These are phyloP conservation scores for Aureoboletus auriporus DNA, from an alignment of 768 basidiomycete species.

Conservation along the genomic window DNA sequence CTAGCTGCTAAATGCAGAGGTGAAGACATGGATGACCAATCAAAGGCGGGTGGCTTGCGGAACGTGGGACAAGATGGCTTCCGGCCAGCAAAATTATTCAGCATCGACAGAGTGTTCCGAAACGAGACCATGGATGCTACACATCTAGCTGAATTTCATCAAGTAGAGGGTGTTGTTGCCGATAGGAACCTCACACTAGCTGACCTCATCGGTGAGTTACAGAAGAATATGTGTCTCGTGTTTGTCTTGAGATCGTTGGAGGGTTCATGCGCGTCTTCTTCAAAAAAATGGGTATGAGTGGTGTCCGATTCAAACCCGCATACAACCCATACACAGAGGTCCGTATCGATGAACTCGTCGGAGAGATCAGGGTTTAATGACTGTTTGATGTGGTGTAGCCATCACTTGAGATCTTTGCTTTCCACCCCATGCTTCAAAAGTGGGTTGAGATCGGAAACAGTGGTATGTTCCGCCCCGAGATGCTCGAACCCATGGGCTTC, in stretches of 20 bases:
- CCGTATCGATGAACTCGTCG: not conserved
- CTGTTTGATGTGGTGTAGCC: conserved; percentile 47
- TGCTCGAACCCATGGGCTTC: conserved; percentile 98
- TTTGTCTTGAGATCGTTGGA: conserved; percentile 24
- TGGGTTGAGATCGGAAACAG: conserved; percentile 99
- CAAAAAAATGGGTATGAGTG: conserved; percentile 93
- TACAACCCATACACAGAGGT: conserved; percentile 99
- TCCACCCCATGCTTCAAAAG: conserved; percentile 88
- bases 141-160: conserved; percentile 98
- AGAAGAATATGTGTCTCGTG: not conserved
- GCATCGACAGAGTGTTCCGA: conserved; percentile 96
- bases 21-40: conserved; percentile 42
- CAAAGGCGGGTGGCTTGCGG: conserved; percentile 5
- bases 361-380: not conserved
- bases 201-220: conserved; percentile 79
- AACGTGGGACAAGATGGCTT: conserved; percentile 60
- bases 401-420: conserved; percentile 97
- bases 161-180: conserved; percentile 99
- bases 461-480: conserved; percentile 99
- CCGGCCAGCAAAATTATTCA: conserved; percentile 90
- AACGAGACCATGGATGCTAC: conserved; percentile 99
- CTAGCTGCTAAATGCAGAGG: conserved; percentile 82
- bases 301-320: conserved; percentile 96
- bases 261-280: conserved; percentile 99
- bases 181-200: conserved; percentile 90